phyloP scores from a whole-genome alignment of 2,329 filamentous ascomycete genomes.

The Monosporascus sp. region DNA sequence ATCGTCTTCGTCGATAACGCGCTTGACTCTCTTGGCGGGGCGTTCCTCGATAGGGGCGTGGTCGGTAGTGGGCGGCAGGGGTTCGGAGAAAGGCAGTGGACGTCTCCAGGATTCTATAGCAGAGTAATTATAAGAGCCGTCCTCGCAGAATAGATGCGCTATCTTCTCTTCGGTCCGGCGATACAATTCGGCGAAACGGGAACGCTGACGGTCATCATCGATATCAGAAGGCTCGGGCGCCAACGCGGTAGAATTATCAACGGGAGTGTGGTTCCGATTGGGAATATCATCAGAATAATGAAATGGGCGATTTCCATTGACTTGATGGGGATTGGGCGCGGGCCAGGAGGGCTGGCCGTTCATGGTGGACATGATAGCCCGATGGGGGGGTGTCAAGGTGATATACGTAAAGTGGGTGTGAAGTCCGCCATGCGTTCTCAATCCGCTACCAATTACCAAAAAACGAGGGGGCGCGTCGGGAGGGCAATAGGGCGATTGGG shows the following conservation, averaged over 20 bases:
- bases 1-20: conserved; percentile 77
- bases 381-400: conserved; percentile 40
- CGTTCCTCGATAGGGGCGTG: conserved; percentile 54
- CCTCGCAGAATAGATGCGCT: conserved; percentile 63
- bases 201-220: conserved; percentile 66
- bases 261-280: conserved; percentile 45
- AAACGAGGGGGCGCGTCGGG: conserved; percentile 46
- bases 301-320: conserved; percentile 44
- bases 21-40: conserved; percentile 67
- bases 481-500: conserved; percentile 40
- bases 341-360: conserved; percentile 64
- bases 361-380: conserved; percentile 59
- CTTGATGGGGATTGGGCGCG: conserved; percentile 47
- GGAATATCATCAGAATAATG: conserved; percentile 57
- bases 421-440: conserved; percentile 48
- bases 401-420: conserved; percentile 33
- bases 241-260: conserved; percentile 44
- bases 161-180: conserved; percentile 72
- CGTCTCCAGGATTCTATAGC: conserved; percentile 50
- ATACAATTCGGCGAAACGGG: conserved; percentile 73
- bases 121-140: conserved; percentile 46
- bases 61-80: conserved; percentile 52
- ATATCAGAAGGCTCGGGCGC: conserved; percentile 60
- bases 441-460: not conserved
- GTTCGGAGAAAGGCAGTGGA: conserved; percentile 33